Percentiles rank a stretch among this genome's conserved stretches.
Conservation (phyloP, 1,284 basidiomycete species). For the Malassezia nana region DNA sequence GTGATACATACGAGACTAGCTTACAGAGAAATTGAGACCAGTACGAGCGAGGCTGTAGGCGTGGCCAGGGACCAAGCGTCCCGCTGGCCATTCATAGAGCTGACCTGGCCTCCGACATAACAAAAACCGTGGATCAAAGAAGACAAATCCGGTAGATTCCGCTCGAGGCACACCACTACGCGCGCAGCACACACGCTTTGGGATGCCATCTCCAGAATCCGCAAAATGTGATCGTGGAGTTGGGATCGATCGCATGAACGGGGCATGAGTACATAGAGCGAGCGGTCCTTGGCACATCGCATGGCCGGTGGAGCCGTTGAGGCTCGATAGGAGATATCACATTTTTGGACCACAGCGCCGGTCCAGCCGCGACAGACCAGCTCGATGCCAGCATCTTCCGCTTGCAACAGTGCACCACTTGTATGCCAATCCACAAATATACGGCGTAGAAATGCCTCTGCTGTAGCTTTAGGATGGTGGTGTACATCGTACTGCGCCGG, state of each 20-base stretch:
- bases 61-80: slow-evolving; percentile 2
- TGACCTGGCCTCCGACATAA: slow-evolving; percentile 37
- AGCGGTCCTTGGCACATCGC: slow-evolving; percentile 10
- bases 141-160: slow-evolving; percentile 24
- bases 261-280: slow-evolving; percentile 41
- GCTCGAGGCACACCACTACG: slow-evolving; percentile 32
- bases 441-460: slow-evolving; percentile 27
- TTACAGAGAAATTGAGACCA: slow-evolving; percentile 10
- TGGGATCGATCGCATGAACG: slow-evolving; percentile 18
- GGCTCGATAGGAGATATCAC: not conserved
- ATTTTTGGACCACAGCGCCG: slow-evolving; percentile 26
- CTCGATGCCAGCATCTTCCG: slow-evolving; percentile 35
- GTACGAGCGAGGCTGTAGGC: slow-evolving; percentile 1
- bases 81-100: slow-evolving; percentile 14
- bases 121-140: slow-evolving; percentile 35
- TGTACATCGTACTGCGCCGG: slow-evolving; percentile 31
- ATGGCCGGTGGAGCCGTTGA: slow-evolving; percentile 8
- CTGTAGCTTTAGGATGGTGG: slow-evolving; percentile 25
- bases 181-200: slow-evolving; percentile 29
- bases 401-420: slow-evolving; percentile 7
- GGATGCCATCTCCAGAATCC: slow-evolving; percentile 34
- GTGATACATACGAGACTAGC: not conserved
- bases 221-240: slow-evolving; percentile 34
- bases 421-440: slow-evolving; percentile 25
- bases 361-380: slow-evolving; percentile 36